Evolutionary conservation across 257 asterid species (phyloP), one percentile per base, ranked within the genome.

Genomic region (Solanum pennellii): DNA sequence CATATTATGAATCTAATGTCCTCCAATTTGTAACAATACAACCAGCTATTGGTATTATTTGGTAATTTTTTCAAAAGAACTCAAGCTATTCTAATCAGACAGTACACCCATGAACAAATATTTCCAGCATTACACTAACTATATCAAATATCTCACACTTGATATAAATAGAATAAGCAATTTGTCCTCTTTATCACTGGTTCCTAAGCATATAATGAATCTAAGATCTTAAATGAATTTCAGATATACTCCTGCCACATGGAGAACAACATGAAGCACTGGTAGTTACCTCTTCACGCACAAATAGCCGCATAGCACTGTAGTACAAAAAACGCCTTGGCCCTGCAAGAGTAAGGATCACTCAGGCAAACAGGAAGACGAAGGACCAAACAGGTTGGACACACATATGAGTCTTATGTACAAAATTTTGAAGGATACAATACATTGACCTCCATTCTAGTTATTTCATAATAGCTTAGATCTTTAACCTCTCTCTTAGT

Each of bases 321-420:
- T 90, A 92, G 94, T 93, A 92, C 89, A 95, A 79, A 89, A 95
- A 93, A 83, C 91, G 95, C 87, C 98, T 94, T 52, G 97, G 94
- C 87, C 91, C 98, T 96, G 93, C 90, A 91, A 69, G 89, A 82
- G 33, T 27, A 88, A 88, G 86, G 82, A 89, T 86, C 89, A 86
- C 47, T 73, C 88, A 87, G 87, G 65, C 69, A 87, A 86, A 88
- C 72, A 33, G 35, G 85, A 87, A 56, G 85, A 89, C 29, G 21
- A 71, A 86, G 69, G 90, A 47, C 44, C 41, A 80, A 27, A 16
- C 62, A 8, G 42, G 84, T 45, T 45, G 62, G 41, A 47, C 66
- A 27, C 27, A 29, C 68, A 14, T 27, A 79, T 29, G 85, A 16
- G 27, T 16, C 66, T 27, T 27, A 47, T n/a, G 16, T 80, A 47